Conservation (phyloP, 345 rosid genomes). For the Orychophragmus violaceus region DNA sequence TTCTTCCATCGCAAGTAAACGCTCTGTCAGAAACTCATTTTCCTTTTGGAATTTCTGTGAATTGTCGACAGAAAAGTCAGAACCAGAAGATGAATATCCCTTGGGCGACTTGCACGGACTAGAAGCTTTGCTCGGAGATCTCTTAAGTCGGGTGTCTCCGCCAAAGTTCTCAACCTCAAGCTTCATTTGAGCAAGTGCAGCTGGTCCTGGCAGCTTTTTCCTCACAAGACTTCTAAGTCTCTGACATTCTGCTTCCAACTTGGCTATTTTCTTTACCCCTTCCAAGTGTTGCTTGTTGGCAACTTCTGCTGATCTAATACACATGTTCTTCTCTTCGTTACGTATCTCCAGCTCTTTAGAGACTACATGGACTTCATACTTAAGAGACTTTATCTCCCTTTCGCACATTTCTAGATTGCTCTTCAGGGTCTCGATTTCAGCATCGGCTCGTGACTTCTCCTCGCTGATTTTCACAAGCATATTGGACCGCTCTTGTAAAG, state of each 20-base stretch:
- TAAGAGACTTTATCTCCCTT: slow-evolving; percentile 72
- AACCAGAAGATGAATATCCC: slow-evolving; percentile 32
- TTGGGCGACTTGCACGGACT: slow-evolving; percentile 48
- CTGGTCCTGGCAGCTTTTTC: slow-evolving; percentile 96
- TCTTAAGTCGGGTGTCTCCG: slow-evolving; percentile 58
- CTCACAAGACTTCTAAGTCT: slow-evolving; percentile 88
- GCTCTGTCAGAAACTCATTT: slow-evolving; percentile 69
- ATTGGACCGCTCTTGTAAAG: slow-evolving; percentile 78
- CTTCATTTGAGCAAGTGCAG: slow-evolving; percentile 98
- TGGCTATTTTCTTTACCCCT: slow-evolving; percentile 81
- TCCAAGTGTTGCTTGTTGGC: slow-evolving; percentile 92
- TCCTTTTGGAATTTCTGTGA: slow-evolving; percentile 71
- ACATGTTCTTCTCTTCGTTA: slow-evolving; percentile 93
- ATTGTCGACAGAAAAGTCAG: slow-evolving; percentile 61
- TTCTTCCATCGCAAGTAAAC: slow-evolving; percentile 81
- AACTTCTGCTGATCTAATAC: slow-evolving; percentile 79
- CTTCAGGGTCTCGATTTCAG: slow-evolving; percentile 72
- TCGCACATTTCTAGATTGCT: slow-evolving; percentile 73
- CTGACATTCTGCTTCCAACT: slow-evolving; percentile 93
- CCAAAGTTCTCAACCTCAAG: slow-evolving; percentile 90
- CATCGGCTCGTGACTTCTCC: slow-evolving; percentile 74
- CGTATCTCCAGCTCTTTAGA: slow-evolving; percentile 90
- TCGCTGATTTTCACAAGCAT: slow-evolving; percentile 65
- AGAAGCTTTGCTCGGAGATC: slow-evolving; percentile 60
- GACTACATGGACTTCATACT: slow-evolving; percentile 71